Evolutionary conservation across 169 alveolate species (phyloP).

Genomic region (Plasmodium berghei): DNA sequence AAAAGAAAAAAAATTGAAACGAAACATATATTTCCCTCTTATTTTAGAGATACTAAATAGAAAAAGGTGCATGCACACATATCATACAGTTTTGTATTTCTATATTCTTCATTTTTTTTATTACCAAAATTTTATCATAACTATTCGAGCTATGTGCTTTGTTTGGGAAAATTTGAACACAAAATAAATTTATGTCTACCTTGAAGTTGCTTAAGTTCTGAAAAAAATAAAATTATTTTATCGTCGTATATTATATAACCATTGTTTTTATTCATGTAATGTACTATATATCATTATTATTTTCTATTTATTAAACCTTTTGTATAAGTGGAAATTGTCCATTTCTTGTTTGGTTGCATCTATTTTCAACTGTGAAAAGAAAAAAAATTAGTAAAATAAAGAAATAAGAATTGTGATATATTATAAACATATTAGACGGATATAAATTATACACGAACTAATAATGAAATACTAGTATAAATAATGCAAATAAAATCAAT

Average conservation of each 20-base stretch:
- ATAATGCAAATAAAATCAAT: too few species aligned
- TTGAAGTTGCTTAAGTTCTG: slow-evolving; percentile 21
- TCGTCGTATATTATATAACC: neutral
- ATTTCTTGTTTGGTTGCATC: neutral
- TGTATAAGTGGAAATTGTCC: neutral
- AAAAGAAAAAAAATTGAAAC: neutral
- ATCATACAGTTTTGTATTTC: neutral
- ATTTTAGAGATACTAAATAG: neutral
- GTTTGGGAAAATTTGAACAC: slow-evolving; percentile 10
- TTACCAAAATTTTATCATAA: slow-evolving; percentile 27
- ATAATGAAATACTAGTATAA: too few species aligned
- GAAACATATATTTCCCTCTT: neutral
- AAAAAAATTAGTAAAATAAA: neutral
- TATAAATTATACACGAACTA: too few species aligned
- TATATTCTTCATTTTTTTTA: neutral
- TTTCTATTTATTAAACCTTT: slow-evolving; percentile 7
- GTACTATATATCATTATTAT: neutral
- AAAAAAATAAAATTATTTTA: neutral
- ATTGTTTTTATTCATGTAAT: neutral
- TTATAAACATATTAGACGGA: too few species aligned
- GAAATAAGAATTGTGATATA: too few species aligned
- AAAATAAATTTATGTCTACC: slow-evolving; percentile 15
- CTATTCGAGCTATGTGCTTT: slow-evolving; percentile 10
- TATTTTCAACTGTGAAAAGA: neutral
- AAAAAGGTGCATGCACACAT: too few species aligned